Percentiles rank a stretch among this genome's conserved stretches.
These are phyloP conservation scores for Fusarium albidum DNA, from an alignment of 2,329 filamentous ascomycete species.

Conservation along the genomic window DNA sequence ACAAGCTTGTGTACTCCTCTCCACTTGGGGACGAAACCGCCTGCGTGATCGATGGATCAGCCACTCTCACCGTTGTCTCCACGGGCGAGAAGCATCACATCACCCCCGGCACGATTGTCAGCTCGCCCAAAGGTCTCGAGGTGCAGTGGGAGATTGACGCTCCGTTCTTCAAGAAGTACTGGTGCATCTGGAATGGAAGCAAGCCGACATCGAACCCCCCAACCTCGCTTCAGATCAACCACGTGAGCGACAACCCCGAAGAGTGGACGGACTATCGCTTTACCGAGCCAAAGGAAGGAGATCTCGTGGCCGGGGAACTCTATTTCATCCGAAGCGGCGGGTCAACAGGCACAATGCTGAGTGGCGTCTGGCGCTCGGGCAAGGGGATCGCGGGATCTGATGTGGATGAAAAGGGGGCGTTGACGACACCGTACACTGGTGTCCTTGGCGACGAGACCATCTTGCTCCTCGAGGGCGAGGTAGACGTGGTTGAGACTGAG, in stretches of 20 bases:
- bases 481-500: neutral
- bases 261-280: constrained; percentile 22
- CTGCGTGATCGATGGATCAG: constrained; percentile 8
- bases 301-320: constrained; percentile 23
- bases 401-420: neutral
- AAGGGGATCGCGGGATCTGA: constrained; percentile 7
- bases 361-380: constrained; percentile 9
- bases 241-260: constrained; percentile 15
- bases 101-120: neutral
- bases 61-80: constrained; percentile 7
- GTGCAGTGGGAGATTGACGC: constrained; percentile 9
- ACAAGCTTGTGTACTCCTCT: constrained; percentile 6
- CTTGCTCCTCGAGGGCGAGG: neutral
- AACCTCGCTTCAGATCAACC: constrained; percentile 6
- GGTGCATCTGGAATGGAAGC: constrained; percentile 15
- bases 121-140: constrained; percentile 6
- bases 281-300: constrained; percentile 24
- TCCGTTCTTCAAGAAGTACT: constrained; percentile 12
- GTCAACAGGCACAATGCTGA: constrained; percentile 8
- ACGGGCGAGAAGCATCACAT: constrained; percentile 5
- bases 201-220: neutral
- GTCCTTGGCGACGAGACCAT: no score
- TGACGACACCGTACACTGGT: neutral
- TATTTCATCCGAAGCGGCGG: constrained; percentile 22
- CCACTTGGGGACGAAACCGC: constrained; percentile 1